These are phyloP conservation scores for Penicillium oxalicum DNA, from an alignment of 2,329 filamentous ascomycete genomes.

Conservation along the genomic window DNA sequence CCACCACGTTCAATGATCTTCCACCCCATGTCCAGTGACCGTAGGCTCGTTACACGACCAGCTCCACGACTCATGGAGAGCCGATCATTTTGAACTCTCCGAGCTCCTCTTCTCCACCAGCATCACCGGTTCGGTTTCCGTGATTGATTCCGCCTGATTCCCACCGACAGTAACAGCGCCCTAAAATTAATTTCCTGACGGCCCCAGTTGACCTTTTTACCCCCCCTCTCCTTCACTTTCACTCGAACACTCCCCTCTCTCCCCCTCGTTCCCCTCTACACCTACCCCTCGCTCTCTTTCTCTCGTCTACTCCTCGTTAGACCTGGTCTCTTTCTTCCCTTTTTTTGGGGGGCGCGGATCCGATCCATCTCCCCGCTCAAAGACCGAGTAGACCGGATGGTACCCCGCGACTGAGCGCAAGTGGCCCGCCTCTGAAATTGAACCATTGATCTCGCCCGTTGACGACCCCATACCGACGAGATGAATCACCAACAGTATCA, in stretches of 20 bases:
- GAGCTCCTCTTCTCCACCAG: too few relatives aligned
- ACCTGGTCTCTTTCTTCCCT: not conserved
- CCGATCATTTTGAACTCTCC: too few relatives aligned
- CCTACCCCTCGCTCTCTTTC: not conserved
- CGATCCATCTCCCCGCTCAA: too few relatives aligned
- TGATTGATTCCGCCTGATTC: not conserved
- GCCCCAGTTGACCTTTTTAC: not conserved
- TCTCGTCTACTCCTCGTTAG: not conserved
- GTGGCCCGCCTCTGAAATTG: not conserved
- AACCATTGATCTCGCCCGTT: constrained; percentile 2
- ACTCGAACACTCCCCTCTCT: constrained; percentile 1
- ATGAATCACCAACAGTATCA: constrained; percentile 32
- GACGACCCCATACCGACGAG: constrained; percentile 6
- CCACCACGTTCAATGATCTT: too few relatives aligned
- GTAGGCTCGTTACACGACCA: too few relatives aligned
- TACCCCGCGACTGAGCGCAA: constrained; percentile 3
- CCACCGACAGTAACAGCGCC: not conserved
- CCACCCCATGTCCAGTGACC: too few relatives aligned
- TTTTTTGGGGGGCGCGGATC: not conserved
- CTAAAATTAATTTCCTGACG: not conserved
- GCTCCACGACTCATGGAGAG: too few relatives aligned
- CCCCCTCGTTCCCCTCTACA: not conserved
- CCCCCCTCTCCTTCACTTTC: not conserved
- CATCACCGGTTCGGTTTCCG: too few relatives aligned
- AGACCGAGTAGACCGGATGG: not conserved